Conservation (phyloP, 371 early-diverging fungal species). For the Saksenaea vasiformis region DNA sequence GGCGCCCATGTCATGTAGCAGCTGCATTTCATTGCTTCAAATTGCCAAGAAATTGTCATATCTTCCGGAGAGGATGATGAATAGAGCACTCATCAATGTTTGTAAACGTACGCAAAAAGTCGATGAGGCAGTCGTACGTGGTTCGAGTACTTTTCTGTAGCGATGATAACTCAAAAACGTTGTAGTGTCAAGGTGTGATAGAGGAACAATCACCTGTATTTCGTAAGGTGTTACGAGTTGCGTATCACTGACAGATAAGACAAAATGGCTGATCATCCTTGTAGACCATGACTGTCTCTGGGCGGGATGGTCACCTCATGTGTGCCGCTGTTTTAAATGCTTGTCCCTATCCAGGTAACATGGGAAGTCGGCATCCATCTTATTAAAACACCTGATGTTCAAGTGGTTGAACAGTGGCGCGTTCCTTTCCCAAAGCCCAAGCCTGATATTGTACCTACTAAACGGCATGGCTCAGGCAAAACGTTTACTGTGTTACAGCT, state of each 20-base stretch:
- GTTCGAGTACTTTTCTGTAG: background rate
- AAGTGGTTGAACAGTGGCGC: conserved; percentile 36
- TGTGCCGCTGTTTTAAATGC: conserved; percentile 47
- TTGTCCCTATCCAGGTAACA: conserved; percentile 50
- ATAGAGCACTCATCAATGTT: conserved; percentile 28
- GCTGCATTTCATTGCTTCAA: conserved; percentile 39
- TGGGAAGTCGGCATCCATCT: background rate
- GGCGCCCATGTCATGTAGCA: conserved; percentile 26
- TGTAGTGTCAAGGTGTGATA: conserved; percentile 50
- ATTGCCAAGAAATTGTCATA: conserved; percentile 36
- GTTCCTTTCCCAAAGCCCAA: conserved; percentile 55
- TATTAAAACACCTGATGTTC: background rate
- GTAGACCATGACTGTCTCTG: conserved; percentile 52
- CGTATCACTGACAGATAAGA: background rate
- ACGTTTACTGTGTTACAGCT: conserved; percentile 57
- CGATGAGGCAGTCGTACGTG: conserved; percentile 41
- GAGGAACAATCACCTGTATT: conserved; percentile 50
- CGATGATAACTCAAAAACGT: background rate
- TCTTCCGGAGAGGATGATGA: conserved; percentile 34
- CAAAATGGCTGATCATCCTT: background rate
- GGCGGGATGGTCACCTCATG: conserved; percentile 46
- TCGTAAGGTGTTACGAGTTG: conserved; percentile 43
- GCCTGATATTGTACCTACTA: conserved; percentile 26
- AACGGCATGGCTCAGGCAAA: conserved; percentile 19
- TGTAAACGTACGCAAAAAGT: conserved; percentile 38